Percentiles rank a stretch among this genome's conserved stretches.
These are phyloP conservation scores for Vaccinium darrowii DNA, from an alignment of 148 eudicot species.

Conservation along the genomic window DNA sequence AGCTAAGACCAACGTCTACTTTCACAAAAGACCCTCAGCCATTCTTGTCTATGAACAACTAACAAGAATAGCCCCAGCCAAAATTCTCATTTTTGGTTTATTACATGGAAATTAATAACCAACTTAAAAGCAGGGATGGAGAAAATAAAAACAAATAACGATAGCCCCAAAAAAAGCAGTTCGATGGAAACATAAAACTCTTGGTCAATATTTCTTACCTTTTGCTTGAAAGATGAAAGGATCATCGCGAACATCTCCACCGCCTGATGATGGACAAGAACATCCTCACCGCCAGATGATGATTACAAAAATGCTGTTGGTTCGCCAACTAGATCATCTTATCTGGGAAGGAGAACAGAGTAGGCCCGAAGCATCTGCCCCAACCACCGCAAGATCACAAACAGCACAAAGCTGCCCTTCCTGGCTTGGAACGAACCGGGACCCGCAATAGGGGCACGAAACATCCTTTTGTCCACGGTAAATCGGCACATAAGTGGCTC, in stretches of 20 bases:
- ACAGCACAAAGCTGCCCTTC: conserved; percentile 80
- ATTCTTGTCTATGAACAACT: conserved; percentile 12
- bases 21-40: not conserved
- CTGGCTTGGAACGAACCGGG: conserved; percentile 74
- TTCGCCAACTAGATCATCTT: conserved; percentile 42
- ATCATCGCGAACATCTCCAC: conserved; percentile 6
- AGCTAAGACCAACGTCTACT: not conserved
- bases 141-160: not conserved
- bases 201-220: conserved; percentile 22
- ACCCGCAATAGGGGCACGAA: conserved; percentile 74
- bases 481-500: conserved; percentile 82
- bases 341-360: conserved; percentile 88
- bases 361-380: conserved; percentile 91
- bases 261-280: not conserved
- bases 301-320: not conserved
- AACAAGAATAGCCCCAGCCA: conserved; percentile 4
- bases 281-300: conserved; percentile 6
- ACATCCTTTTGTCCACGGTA: conserved; percentile 82
- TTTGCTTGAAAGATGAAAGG: conserved; percentile 14
- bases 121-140: conserved; percentile 7
- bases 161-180: conserved; percentile 15
- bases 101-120: conserved; percentile 19
- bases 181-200: conserved; percentile 15
- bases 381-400: conserved; percentile 76
- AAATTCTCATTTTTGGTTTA: not conserved